phyloP scores from a whole-genome alignment of 352 stramenopile species.

The Globisporangium takayamanum region DNA sequence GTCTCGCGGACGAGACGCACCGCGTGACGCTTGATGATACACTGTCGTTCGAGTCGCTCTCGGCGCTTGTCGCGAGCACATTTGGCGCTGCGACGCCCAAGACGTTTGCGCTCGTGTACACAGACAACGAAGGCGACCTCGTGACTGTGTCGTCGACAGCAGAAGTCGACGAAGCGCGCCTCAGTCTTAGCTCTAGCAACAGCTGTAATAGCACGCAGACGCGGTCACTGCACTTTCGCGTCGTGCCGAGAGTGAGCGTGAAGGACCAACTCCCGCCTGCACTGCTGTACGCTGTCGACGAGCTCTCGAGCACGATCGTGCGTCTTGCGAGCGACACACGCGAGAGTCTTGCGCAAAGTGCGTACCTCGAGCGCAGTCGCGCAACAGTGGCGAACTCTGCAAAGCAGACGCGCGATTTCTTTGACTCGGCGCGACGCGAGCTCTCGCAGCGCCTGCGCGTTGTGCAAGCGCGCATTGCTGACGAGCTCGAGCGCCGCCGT shows the following conservation, averaged over 20 bases:
- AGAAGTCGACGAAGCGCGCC: constrained; percentile 50
- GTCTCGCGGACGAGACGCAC: constrained; percentile 39
- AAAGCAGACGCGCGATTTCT: constrained; percentile 35
- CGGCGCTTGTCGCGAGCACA: constrained; percentile 27
- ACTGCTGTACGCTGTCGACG: constrained; percentile 37
- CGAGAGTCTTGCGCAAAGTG: constrained; percentile 21
- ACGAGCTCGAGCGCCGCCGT: constrained; percentile 50
- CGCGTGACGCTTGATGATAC: constrained; percentile 27
- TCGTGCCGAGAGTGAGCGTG: constrained; percentile 36
- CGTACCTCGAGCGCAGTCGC: constrained; percentile 38
- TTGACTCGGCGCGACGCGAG: constrained; percentile 35
- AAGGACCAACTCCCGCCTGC: constrained; percentile 40
- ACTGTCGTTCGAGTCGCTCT: constrained; percentile 39
- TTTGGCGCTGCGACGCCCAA: constrained; percentile 25
- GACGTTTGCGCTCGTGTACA: constrained; percentile 56
- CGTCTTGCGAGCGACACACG: constrained; percentile 27
- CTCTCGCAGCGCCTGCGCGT: constrained; percentile 39
- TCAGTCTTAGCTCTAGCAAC: not conserved
- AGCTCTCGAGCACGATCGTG: constrained; percentile 35
- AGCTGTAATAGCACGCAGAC: constrained; percentile 7
- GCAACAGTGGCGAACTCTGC: constrained; percentile 46
- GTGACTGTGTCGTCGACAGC: constrained; percentile 45
- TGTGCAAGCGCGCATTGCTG: constrained; percentile 31
- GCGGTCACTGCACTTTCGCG: constrained; percentile 46
- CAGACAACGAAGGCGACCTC: constrained; percentile 62